Percentiles rank a stretch among this genome's conserved stretches.
phyloP scores from a whole-genome alignment of 257 asterid species.

The Solanum bulbocastanum region DNA sequence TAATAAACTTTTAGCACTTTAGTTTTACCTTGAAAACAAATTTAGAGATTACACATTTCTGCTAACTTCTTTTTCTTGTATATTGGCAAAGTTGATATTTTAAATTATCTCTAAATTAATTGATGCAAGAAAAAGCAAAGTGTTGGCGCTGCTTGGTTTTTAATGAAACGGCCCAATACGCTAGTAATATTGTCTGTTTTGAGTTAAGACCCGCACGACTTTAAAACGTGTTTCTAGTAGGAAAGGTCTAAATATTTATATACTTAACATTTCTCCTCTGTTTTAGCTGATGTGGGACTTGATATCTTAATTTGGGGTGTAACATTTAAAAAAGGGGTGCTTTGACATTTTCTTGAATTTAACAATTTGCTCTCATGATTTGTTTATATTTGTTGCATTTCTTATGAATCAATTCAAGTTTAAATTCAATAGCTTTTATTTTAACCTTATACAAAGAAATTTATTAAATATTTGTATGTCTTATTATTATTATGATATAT shows the following conservation, averaged over 20 bases:
- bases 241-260: too few relatives aligned
- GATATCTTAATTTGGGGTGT: too few relatives aligned
- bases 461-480: too few relatives aligned
- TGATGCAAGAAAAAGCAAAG: background rate
- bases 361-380: background rate
- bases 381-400: background rate
- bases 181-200: too few relatives aligned
- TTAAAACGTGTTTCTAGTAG: too few relatives aligned
- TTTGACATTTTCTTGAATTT: background rate
- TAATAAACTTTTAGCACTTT: background rate
- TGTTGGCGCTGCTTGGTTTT: background rate
- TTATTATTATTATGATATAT: background rate
- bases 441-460: too few relatives aligned
- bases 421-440: background rate
- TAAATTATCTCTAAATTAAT: background rate
- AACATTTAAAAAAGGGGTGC: background rate
- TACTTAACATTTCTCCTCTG: too few relatives aligned
- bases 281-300: too few relatives aligned
- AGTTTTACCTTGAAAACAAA: background rate
- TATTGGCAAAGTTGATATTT: background rate
- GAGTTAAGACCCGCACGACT: fast-evolving
- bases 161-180: background rate
- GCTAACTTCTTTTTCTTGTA: background rate
- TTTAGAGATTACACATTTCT: background rate
- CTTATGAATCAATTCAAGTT: background rate